A percentile compares a stretch with the other conserved stretches of the same genome.
phyloP scores from a whole-genome alignment of 345 rosid genomes.

The Euphorbia pulcherrima region DNA sequence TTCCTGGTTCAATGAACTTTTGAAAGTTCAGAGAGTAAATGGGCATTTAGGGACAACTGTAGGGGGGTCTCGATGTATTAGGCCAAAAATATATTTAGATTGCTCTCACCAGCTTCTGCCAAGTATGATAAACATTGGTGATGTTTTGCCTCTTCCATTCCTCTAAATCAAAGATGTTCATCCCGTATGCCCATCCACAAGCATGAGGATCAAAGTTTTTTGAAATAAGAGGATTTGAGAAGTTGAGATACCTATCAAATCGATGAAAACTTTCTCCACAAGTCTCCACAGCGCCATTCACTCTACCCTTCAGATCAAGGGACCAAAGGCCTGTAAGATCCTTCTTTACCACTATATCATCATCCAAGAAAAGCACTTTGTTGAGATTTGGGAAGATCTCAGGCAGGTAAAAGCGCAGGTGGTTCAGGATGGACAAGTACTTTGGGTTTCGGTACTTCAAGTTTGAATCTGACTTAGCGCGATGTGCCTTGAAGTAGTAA shows the following conservation, averaged over 20 bases:
- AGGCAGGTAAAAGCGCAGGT: conserved; percentile 93
- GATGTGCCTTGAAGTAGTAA: conserved; percentile 85
- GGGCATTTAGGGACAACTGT: too few relatives aligned
- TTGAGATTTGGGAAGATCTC: conserved; percentile 89
- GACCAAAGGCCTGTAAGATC: conserved; percentile 86
- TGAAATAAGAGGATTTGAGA: conserved; percentile 88
- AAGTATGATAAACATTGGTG: conserved; percentile 78
- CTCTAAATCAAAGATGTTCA: conserved; percentile 85
- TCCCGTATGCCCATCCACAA: conserved; percentile 99
- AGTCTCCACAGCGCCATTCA: conserved; percentile 98
- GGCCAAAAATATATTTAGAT: neutral
- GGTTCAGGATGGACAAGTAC: conserved; percentile 90
- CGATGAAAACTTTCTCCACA: conserved; percentile 97
- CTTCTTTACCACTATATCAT: conserved; percentile 89
- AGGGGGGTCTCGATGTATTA: too few relatives aligned
- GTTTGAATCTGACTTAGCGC: conserved; percentile 65
- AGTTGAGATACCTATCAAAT: conserved; percentile 93
- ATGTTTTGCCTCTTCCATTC: conserved; percentile 89
- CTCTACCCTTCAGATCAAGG: conserved; percentile 84
- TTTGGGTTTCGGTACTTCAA: conserved; percentile 94
- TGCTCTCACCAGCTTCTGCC: conserved; percentile 80
- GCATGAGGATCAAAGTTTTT: conserved; percentile 85
- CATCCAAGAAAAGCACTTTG: conserved; percentile 89
- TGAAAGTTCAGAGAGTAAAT: too few relatives aligned
- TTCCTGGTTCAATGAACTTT: too few relatives aligned